Evolutionary conservation across 2,329 filamentous ascomycete genomes (phyloP), one percentile per base, ranked within the genome.

Genomic region (Trichocomaceae sp.): DNA sequence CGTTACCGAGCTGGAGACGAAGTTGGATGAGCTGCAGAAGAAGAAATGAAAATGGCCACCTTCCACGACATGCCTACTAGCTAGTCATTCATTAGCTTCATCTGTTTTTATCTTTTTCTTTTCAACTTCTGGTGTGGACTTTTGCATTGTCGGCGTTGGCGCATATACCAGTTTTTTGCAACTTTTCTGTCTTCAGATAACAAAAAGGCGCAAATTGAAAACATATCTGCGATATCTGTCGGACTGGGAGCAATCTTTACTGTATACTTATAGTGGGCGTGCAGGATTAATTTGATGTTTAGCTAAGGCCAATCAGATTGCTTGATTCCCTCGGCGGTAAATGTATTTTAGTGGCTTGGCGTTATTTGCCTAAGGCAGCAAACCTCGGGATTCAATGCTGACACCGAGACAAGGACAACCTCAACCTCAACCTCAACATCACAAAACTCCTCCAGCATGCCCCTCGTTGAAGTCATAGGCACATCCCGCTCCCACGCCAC

Each of bases 381-480:
- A n/a, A n/a, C n/a, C n/a, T n/a, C n/a, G n/a, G n/a, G n/a, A n/a
- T n/a, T n/a, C n/a, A n/a, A n/a, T n/a, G n/a, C n/a, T n/a, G n/a
- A n/a, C n/a, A n/a, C n/a, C n/a, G n/a, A n/a, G n/a, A n/a, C n/a
- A n/a, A n/a, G n/a, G n/a, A 35, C 31, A 37, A 37, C 39, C n/a
- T 19, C 22, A n/a, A 7, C 22, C 3, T 13, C 19, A 17, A 4
- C 23, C 23, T 26, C 39, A 13, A 12, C n/a, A 12, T 42, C 39
- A n/a, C n/a, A 37, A 19, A 5, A 5, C 13, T 1, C 22, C 44
- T 17, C 15, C 10, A 54, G 35, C 44, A 85, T 84, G 79, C 82
- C 82, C 62, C 86, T 88, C 64, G 89, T 97, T 64, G 85, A 95
- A 72, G 86, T 95, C 63, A 77, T 96, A 55, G 87, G 89, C 35